These are phyloP conservation scores for Agaricus sinodeliciosus DNA, from an alignment of 768 basidiomycete genomes.

Conservation along the genomic window DNA sequence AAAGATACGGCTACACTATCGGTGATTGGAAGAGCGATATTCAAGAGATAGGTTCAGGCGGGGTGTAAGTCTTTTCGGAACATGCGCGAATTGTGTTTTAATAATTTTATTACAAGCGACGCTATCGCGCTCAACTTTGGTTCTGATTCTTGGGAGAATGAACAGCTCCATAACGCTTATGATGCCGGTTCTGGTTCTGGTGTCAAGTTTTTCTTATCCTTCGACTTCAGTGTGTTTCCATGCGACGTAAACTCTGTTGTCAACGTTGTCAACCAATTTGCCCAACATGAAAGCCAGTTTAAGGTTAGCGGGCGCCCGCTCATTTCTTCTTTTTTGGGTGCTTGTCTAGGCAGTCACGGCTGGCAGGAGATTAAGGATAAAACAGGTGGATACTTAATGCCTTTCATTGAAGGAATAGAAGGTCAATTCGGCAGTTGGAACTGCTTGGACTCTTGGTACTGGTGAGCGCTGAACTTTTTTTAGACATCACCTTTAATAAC, in stretches of 20 bases:
- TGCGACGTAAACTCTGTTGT: conserved; percentile 40
- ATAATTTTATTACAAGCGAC: conserved; percentile 27
- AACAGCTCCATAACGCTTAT: conserved; percentile 42
- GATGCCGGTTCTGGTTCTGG: conserved; percentile 36
- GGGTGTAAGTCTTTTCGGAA: conserved; percentile 27
- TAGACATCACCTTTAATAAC: background rate
- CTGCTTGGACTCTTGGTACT: conserved; percentile 42
- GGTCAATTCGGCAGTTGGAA: conserved; percentile 40
- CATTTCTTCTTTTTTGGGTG: conserved; percentile 57
- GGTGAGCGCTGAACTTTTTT: conserved; percentile 22
- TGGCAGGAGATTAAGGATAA: conserved; percentile 43
- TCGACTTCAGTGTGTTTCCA: conserved; percentile 47
- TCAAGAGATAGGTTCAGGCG: conserved; percentile 30
- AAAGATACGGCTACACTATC: conserved; percentile 32
- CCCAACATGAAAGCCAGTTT: conserved; percentile 48
- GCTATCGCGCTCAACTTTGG: conserved; percentile 64
- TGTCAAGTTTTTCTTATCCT: conserved; percentile 52
- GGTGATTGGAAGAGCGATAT: conserved; percentile 38
- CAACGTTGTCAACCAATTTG: conserved; percentile 37
- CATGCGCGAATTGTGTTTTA: background rate
- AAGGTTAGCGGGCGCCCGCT: conserved; percentile 45
- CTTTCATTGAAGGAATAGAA: conserved; percentile 51
- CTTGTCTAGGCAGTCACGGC: conserved; percentile 48
- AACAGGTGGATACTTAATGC: conserved; percentile 39
- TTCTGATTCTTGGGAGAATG: conserved; percentile 42